Conservation (phyloP, 1,284 basidiomycete species). For the Fistulina hepatica region DNA sequence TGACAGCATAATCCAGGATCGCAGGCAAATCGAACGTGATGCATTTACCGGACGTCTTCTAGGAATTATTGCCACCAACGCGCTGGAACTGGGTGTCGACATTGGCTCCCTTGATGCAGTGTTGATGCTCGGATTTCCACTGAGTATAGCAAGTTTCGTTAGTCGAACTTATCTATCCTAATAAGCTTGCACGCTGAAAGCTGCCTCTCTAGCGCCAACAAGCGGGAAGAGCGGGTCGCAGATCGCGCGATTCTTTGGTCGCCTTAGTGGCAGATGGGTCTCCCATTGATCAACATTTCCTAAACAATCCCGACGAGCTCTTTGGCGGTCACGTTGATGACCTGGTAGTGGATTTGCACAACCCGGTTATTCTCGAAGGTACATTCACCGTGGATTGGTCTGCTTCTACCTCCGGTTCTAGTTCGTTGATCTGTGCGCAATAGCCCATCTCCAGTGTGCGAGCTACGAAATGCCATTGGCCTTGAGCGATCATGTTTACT, state of each 20-base stretch:
- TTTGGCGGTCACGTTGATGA: slow-evolving; percentile 55
- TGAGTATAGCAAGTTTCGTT: slow-evolving; percentile 68
- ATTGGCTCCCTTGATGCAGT: slow-evolving; percentile 85
- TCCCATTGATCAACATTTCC: slow-evolving; percentile 74
- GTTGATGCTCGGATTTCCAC: slow-evolving; percentile 82
- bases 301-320: slow-evolving; percentile 59
- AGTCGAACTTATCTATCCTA: slow-evolving; percentile 17
- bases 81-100: slow-evolving; percentile 85
- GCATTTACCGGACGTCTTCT: slow-evolving; percentile 78
- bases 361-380: slow-evolving; percentile 66
- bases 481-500: slow-evolving; percentile 58
- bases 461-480: slow-evolving; percentile 79
- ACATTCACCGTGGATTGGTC: neutral
- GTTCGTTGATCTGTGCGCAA: neutral
- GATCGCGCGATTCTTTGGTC: slow-evolving; percentile 74
- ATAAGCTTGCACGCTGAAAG: neutral
- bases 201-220: slow-evolving; percentile 58
- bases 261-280: slow-evolving; percentile 65
- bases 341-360: slow-evolving; percentile 65
- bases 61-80: slow-evolving; percentile 86
- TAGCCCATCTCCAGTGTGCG: slow-evolving; percentile 80
- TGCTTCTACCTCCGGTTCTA: neutral
- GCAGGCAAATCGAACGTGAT: slow-evolving; percentile 75
- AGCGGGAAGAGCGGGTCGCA: slow-evolving; percentile 78
- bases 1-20: slow-evolving; percentile 40